Evolutionary conservation across 805 yeast species (phyloP).

Genomic region (Sugiyamaella chiloensis): DNA sequence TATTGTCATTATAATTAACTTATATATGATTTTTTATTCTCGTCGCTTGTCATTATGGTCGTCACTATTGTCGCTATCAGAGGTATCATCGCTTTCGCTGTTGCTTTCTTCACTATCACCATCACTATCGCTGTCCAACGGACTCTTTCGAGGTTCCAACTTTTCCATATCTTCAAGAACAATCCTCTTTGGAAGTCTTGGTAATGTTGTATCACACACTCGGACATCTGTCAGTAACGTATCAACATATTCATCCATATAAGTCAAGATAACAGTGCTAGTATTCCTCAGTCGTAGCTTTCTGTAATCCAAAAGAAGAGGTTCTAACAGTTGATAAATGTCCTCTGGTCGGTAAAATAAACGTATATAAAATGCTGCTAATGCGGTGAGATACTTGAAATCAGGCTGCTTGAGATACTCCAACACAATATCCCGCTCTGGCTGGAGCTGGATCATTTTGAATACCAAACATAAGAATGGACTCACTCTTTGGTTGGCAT

Average conservation of each 20-base stretch:
- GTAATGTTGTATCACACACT: conserved; percentile 71
- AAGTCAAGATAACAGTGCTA: conserved; percentile 41
- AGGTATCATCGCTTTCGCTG: background rate
- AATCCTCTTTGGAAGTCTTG: conserved; percentile 47
- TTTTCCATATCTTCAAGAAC: conserved; percentile 36
- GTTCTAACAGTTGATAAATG: conserved; percentile 52
- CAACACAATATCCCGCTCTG: conserved; percentile 53
- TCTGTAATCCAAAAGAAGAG: conserved; percentile 60
- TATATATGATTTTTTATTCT: background rate
- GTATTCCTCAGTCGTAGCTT: conserved; percentile 53
- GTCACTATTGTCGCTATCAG: background rate
- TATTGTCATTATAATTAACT: no score
- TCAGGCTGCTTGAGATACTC: conserved; percentile 57
- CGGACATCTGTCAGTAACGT: conserved; percentile 51
- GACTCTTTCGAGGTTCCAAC: conserved; percentile 33
- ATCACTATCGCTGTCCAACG: conserved; percentile 39
- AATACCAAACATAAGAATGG: conserved; percentile 75
- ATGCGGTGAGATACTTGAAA: conserved; percentile 73
- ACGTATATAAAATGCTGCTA: conserved; percentile 60
- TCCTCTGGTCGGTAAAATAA: conserved; percentile 44
- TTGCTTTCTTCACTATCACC: background rate
- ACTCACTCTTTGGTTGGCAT: conserved; percentile 55
- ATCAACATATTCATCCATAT: conserved; percentile 77
- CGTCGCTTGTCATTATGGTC: conserved; percentile 1
- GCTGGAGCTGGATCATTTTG: conserved; percentile 74